Base-by-base conservation (phyloP, 2,329 filamentous ascomycete genomes). In the Curvularia hawaiiensis region DNA sequence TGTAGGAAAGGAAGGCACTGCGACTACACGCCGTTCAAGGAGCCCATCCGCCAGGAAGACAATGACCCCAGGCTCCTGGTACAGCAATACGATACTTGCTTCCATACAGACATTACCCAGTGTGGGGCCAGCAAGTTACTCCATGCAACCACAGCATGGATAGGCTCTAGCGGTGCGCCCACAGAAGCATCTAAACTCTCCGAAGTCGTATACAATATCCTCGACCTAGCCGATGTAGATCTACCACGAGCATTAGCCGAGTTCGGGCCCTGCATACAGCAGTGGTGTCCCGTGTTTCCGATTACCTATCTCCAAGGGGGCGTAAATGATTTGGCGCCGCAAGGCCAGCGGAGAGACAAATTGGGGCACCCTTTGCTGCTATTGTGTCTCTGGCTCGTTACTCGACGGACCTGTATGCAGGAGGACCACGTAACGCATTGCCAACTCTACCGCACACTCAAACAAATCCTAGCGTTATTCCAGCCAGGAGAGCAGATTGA, bases 281-380 rank as follows among this genome's bases (percentile, higher is more conserved):
- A 65, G 46, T 65, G 60, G 62, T 61, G 60, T 54, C 62, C 60
- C 28, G 50, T 65, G n/a, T 38, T 61, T 9, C 40, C 39, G 4
- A 58, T 56, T 22, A 54, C 61, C 16, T 39, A 58, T 10, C 51
- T 63, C 31, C 41, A 44, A 10, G 44, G 52, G 9, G 51, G 50
- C 18, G 44, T 24, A 10, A 30, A 54, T 30, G 50, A 54, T 43
- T 20, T 57, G 16, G 40, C 56, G 18, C 33, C 31, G 39, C 50
- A 41, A 22, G 26, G 40, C 6, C 54, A 22, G 9, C 26, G 35
- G 9, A 50, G 35, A 47, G 48, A 56, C 22, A 47, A 44, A 45
- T 50, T 58, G 6, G 47, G 45, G 6, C 39, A 50, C 24, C 57
- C 62, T 8, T 33, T 46, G 28, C 44, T 33, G 10, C 28, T 46